A percentile compares a stretch with the other conserved stretches of the same genome.
phyloP scores from a whole-genome alignment of 495 filamentous ascomycete genomes.

The Xylaria curta region DNA sequence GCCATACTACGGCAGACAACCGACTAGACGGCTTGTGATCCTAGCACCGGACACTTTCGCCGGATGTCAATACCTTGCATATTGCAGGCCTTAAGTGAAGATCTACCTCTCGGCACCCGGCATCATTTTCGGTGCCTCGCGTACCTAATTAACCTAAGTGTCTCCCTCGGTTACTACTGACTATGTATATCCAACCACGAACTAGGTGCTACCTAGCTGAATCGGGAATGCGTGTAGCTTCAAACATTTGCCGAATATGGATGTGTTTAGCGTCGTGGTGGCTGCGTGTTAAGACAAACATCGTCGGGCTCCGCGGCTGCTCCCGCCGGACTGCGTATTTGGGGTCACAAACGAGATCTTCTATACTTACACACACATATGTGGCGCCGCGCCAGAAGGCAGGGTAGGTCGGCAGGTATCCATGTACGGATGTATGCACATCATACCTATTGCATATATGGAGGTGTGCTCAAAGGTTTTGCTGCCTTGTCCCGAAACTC shows the following conservation, averaged over 20 bases:
- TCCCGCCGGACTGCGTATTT: constrained; percentile 22
- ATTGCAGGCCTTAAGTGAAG: background rate
- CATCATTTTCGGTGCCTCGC: background rate
- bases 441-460: constrained; percentile 15
- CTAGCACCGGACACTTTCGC: background rate
- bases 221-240: background rate
- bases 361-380: background rate
- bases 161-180: background rate
- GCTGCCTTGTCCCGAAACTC: constrained; percentile 15
- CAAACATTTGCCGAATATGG: constrained; percentile 5
- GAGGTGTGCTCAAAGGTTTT: background rate
- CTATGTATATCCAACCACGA: background rate
- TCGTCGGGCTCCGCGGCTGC: constrained; percentile 22
- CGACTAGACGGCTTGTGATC: background rate
- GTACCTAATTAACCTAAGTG: background rate
- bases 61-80: constrained; percentile 2
- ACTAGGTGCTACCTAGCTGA: background rate
- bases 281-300: constrained; percentile 1
- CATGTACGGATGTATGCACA: constrained; percentile 16
- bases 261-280: background rate
- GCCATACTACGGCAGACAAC: background rate
- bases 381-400: background rate
- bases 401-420: background rate
- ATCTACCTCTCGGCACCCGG: background rate
- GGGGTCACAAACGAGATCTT: constrained; percentile 6